Evolutionary conservation across 2,329 filamentous ascomycete genomes (phyloP).

Genomic region (Lecanicillium sp.): DNA sequence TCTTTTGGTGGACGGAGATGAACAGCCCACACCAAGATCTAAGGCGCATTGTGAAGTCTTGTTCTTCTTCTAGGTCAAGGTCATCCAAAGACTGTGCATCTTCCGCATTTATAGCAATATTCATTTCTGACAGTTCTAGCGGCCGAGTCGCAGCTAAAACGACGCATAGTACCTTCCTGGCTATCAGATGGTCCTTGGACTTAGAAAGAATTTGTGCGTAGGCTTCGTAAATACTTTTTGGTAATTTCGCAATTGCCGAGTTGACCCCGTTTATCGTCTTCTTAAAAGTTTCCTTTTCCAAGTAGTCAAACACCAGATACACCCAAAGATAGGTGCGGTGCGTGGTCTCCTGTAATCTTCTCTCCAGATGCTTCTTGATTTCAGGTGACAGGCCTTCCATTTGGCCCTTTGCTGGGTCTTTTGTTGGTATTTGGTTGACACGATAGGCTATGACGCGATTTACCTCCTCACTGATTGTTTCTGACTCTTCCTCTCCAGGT

Average conservation of each 20-base stretch:
- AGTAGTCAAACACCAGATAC: conserved; percentile 24
- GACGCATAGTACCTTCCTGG: conserved; percentile 16
- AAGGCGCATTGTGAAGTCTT: conserved; percentile 13
- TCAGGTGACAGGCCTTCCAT: conserved; percentile 11
- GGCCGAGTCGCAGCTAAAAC: conserved; percentile 19
- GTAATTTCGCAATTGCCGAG: conserved; percentile 15
- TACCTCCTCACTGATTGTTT: conserved; percentile 26
- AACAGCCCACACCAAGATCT: conserved; percentile 20
- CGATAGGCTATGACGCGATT: conserved; percentile 24
- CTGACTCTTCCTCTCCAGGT: conserved; percentile 26
- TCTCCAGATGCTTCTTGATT: conserved; percentile 13
- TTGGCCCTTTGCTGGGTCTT: no score
- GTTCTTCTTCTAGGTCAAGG: conserved; percentile 15
- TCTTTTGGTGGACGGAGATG: conserved; percentile 17
- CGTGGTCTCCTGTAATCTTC: conserved; percentile 10
- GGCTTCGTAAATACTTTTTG: conserved; percentile 19
- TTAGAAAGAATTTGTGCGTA: conserved; percentile 21
- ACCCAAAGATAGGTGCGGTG: conserved; percentile 32
- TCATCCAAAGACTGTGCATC: conserved; percentile 8
- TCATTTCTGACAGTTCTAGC: conserved; percentile 20
- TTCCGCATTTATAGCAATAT: conserved; percentile 16
- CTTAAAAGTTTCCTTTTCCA: conserved; percentile 16
- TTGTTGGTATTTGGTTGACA: no score
- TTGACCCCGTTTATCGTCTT: conserved; percentile 13
- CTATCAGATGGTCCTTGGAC: conserved; percentile 9